Evolutionary conservation across 2,329 filamentous ascomycete genomes (phyloP).

Genomic region (Fusarium metavorans): DNA sequence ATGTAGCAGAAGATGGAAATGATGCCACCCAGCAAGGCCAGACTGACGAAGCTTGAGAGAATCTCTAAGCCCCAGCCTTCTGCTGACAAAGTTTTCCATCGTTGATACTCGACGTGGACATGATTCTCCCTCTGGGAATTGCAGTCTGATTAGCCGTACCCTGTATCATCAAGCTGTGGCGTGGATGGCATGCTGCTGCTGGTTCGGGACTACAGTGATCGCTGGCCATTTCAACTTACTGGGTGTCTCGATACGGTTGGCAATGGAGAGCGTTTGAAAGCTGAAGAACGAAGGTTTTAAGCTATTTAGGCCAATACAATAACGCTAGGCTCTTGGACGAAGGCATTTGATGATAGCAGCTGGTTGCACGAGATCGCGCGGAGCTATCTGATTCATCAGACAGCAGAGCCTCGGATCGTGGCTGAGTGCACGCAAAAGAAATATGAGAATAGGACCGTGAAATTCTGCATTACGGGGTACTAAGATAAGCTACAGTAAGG

Average conservation of each 20-base stretch:
- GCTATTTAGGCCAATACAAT: neutral
- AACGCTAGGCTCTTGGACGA: neutral
- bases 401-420: neutral
- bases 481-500: neutral
- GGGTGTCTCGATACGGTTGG: neutral
- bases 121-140: neutral
- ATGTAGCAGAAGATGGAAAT: constrained; percentile 6
- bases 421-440: neutral
- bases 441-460: neutral
- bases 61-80: neutral
- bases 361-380: neutral
- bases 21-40: neutral
- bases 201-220: neutral
- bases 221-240: neutral
- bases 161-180: neutral
- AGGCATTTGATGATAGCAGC: neutral
- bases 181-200: neutral
- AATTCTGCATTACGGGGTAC: neutral
- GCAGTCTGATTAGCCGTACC: neutral
- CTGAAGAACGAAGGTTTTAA: neutral
- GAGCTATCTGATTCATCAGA: neutral
- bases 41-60: neutral
- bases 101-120: neutral
- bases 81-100: neutral
- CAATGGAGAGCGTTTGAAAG: neutral